Conservation (phyloP, 106 monocot genomes). For the Gastrodia elata region DNA sequence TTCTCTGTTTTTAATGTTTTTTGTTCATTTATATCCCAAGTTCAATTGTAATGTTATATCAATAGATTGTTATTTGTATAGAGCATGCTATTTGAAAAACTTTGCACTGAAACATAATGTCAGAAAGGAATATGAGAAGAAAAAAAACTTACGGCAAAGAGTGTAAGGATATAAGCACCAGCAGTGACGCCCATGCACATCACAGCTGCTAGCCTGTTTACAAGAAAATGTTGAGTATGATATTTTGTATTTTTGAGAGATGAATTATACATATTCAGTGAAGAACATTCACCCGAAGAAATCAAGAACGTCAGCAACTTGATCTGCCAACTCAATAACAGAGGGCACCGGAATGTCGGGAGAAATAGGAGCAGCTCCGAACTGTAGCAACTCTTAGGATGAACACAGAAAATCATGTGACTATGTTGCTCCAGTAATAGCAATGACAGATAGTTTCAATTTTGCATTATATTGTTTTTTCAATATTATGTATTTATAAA, state of each 20-base stretch:
- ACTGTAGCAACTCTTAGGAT: conserved; percentile 77
- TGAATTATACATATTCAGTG: background rate
- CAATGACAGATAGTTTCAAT: background rate
- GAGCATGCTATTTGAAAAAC: too few species aligned
- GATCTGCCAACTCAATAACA: conserved; percentile 84
- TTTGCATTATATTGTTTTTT: background rate
- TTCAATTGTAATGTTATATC: too few species aligned
- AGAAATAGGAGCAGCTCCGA: conserved; percentile 91
- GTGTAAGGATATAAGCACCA: conserved; percentile 69
- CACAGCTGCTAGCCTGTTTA: conserved; percentile 53
- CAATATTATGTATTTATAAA: too few species aligned
- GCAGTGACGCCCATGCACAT: conserved; percentile 73
- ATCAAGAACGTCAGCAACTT: conserved; percentile 83
- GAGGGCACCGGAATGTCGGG: conserved; percentile 46
- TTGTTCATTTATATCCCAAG: too few species aligned
- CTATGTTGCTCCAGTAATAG: background rate
- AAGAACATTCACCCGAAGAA: conserved; percentile 66
- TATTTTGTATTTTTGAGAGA: background rate
- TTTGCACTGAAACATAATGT: too few species aligned
- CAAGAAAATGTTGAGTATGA: conserved; percentile 5
- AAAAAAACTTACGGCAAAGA: conserved; percentile 61
- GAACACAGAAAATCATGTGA: conserved; percentile 13
- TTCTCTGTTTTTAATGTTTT: too few species aligned
- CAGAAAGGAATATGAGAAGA: too few species aligned
- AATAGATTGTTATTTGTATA: too few species aligned